Evolutionary conservation across 2,329 filamentous ascomycete genomes (phyloP).

Genomic region (Fusarium guadeloupense): DNA sequence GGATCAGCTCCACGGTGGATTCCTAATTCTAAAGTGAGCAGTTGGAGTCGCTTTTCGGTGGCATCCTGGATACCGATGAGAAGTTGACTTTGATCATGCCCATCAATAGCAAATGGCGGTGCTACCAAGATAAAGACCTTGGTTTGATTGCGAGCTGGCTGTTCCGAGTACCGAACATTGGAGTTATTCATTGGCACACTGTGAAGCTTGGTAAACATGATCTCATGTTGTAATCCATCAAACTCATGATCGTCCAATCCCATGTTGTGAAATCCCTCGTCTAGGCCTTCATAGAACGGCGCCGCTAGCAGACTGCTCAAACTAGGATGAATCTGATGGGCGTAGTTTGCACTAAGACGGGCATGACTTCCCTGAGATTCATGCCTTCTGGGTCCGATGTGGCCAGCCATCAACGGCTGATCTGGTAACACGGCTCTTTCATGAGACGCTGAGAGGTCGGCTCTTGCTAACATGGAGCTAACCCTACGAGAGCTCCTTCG

Average conservation of each 20-base stretch:
- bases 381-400: conserved; percentile 65
- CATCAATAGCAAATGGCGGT: conserved; percentile 64
- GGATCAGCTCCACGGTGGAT: conserved; percentile 49
- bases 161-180: conserved; percentile 67
- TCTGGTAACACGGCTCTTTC: conserved; percentile 85
- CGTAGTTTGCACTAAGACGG: conserved; percentile 54
- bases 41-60: conserved; percentile 71
- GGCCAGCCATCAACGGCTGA: conserved; percentile 55
- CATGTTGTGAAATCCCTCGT: conserved; percentile 78
- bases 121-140: conserved; percentile 75
- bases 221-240: conserved; percentile 75
- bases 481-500: conserved; percentile 77
- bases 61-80: conserved; percentile 76
- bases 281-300: conserved; percentile 74
- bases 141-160: conserved; percentile 63
- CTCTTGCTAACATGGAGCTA: conserved; percentile 88
- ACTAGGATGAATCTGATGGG: conserved; percentile 58
- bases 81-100: conserved; percentile 63
- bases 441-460: conserved; percentile 85
- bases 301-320: conserved; percentile 73
- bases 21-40: conserved; percentile 70
- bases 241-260: conserved; percentile 76
- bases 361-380: conserved; percentile 71
- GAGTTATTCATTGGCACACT: conserved; percentile 70
- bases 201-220: conserved; percentile 76